phyloP scores from a whole-genome alignment of 257 asterid genomes.

The Misopates orontium region DNA sequence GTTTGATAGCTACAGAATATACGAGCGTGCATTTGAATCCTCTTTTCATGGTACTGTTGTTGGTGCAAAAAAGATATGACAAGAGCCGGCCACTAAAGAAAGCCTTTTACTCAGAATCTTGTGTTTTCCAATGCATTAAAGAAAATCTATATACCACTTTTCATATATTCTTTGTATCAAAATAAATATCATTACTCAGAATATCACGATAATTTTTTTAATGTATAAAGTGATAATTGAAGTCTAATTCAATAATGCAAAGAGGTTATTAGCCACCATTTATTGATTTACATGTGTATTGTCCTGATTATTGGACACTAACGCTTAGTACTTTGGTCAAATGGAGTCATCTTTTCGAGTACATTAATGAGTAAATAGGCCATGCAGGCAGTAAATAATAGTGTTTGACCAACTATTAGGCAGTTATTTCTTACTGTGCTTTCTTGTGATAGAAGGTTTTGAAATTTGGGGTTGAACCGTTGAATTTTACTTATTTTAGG shows the following conservation, averaged over 20 bases:
- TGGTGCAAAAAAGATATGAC: neutral
- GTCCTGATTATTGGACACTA: too few relatives aligned
- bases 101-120: neutral
- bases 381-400: neutral
- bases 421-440: slow-evolving; percentile 2
- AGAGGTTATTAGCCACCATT: too few relatives aligned
- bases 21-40: slow-evolving; percentile 37
- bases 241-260: too few relatives aligned
- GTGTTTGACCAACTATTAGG: neutral
- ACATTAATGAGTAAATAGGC: neutral
- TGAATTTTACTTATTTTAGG: neutral
- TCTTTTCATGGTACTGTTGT: slow-evolving; percentile 32
- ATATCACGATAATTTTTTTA: neutral
- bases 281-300: too few relatives aligned
- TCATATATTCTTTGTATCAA: too few relatives aligned
- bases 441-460: neutral
- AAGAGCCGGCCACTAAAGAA: neutral
- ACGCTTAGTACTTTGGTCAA: too few relatives aligned
- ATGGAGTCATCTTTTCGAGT: neutral
- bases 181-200: neutral
- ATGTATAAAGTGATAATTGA: neutral
- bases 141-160: neutral
- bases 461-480: neutral
- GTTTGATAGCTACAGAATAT: slow-evolving; percentile 15
- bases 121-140: neutral